Percentiles rank a stretch among this genome's conserved stretches.
Conservation (phyloP, 2,329 filamentous ascomycete genomes). For the Colletotrichum sp. region DNA sequence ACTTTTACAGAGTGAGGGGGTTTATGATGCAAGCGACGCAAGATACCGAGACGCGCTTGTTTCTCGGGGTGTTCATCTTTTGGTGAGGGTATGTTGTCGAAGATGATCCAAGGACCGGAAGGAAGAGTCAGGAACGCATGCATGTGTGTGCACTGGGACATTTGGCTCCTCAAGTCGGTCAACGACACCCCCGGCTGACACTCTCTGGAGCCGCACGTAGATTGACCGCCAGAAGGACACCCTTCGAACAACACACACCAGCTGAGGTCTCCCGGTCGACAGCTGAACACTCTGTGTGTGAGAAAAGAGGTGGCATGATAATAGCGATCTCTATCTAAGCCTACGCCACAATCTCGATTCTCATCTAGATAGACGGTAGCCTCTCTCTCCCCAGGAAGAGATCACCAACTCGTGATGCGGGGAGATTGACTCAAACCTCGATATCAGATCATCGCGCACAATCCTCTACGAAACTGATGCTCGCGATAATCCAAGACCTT, state of each 20-base stretch:
- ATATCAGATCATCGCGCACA: background rate
- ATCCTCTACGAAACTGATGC: background rate
- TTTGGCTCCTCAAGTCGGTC: background rate
- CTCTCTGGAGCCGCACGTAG: background rate
- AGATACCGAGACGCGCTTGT: background rate
- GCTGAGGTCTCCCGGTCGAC: background rate
- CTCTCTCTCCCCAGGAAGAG: background rate
- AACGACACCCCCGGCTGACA: background rate
- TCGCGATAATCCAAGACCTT: background rate
- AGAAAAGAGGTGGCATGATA: background rate
- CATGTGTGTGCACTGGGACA: background rate
- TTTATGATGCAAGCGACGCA: background rate
- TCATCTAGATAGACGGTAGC: background rate
- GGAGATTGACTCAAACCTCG: background rate
- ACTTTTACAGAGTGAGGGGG: background rate
- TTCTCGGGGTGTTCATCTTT: background rate
- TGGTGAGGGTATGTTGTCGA: background rate
- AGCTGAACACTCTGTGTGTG: background rate
- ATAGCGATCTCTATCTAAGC: background rate
- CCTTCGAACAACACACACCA: background rate
- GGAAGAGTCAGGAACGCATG: background rate
- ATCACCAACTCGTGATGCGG: background rate
- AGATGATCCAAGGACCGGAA: background rate
- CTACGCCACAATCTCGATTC: conserved; percentile 8
- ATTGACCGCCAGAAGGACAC: background rate